Conservation (phyloP, 1,139 yeast genomes). For the Suzukiozyma palmioleophila region DNA sequence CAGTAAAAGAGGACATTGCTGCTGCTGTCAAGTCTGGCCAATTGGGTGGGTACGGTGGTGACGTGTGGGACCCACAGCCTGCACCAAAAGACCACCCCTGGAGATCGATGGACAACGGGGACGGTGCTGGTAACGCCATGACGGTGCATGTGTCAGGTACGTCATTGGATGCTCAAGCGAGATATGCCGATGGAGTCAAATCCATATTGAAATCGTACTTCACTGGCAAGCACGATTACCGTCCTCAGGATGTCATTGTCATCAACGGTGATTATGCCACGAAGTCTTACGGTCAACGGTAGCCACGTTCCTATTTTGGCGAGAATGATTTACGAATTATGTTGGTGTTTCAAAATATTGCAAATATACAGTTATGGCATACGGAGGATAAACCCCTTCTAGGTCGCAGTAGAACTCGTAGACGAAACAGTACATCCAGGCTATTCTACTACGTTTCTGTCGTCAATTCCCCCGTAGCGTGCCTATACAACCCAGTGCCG, state of each 20-base stretch:
- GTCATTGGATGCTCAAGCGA: slow-evolving; percentile 71
- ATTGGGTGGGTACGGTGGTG: slow-evolving; percentile 78
- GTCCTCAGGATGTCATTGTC: slow-evolving; percentile 71
- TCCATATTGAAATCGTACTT: slow-evolving; percentile 61
- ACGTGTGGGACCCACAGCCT: slow-evolving; percentile 81
- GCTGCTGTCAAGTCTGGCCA: slow-evolving; percentile 69
- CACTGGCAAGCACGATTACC: slow-evolving; percentile 57
- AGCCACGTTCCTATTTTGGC: too few relatives aligned
- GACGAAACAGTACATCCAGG: too few relatives aligned
- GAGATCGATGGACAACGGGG: slow-evolving; percentile 62
- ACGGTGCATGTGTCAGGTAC: slow-evolving; percentile 82
- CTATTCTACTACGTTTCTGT: too few relatives aligned
- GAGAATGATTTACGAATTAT: too few relatives aligned
- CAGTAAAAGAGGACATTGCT: slow-evolving; percentile 69
- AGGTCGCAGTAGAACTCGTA: too few relatives aligned
- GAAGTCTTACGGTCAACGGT: slow-evolving; percentile 34
- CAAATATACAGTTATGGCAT: not conserved
- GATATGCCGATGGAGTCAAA: slow-evolving; percentile 70
- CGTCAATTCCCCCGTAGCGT: too few relatives aligned
- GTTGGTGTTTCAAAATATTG: not conserved
- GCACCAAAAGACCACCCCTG: slow-evolving; percentile 76
- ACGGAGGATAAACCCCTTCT: too few relatives aligned
- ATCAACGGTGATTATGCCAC: slow-evolving; percentile 72
- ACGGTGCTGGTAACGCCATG: slow-evolving; percentile 80
- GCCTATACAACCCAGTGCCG: too few relatives aligned